phyloP scores from a whole-genome alignment of 345 rosid genomes.

The Brassica napus region DNA sequence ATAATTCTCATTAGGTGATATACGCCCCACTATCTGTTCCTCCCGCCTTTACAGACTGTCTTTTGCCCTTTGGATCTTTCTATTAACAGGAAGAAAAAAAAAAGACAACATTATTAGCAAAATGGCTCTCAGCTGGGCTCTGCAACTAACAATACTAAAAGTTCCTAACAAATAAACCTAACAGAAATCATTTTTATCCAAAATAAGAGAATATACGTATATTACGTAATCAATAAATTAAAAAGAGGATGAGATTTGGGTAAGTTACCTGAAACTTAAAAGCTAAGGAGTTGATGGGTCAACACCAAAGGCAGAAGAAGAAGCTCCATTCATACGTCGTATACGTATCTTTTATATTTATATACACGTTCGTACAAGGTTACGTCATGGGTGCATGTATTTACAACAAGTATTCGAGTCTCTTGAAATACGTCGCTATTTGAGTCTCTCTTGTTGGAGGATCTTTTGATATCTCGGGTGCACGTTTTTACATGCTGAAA shows the following conservation, averaged over 20 bases:
- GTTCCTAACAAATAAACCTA: not conserved
- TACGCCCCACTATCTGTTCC: constrained; percentile 8
- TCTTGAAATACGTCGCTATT: constrained; percentile 33
- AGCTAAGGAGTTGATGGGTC: constrained; percentile 38
- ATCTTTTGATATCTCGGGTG: constrained; percentile 76
- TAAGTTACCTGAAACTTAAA: constrained; percentile 48
- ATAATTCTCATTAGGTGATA: not conserved
- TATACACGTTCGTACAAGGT: not conserved
- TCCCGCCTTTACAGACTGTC: constrained; percentile 18
- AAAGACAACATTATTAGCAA: constrained; percentile 22
- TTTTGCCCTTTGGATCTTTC: constrained; percentile 26
- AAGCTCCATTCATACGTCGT: constrained; percentile 23
- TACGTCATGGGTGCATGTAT: constrained; percentile 15
- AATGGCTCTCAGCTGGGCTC: constrained; percentile 5
- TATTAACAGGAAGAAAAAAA: constrained; percentile 2
- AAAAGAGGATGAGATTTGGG: constrained; percentile 25
- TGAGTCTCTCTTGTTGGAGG: constrained; percentile 54
- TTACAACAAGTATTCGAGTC: constrained; percentile 11
- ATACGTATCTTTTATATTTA: not conserved
- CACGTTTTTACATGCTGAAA: constrained; percentile 81
- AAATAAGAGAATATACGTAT: not conserved
- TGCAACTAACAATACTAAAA: not conserved
- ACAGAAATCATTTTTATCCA: not conserved
- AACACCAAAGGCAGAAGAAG: constrained; percentile 27
- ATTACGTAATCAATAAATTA: constrained; percentile 1